A percentile compares a stretch with the other conserved stretches of the same genome.
Conservation (phyloP, 257 asterid species). For the Linaria vulgaris region DNA sequence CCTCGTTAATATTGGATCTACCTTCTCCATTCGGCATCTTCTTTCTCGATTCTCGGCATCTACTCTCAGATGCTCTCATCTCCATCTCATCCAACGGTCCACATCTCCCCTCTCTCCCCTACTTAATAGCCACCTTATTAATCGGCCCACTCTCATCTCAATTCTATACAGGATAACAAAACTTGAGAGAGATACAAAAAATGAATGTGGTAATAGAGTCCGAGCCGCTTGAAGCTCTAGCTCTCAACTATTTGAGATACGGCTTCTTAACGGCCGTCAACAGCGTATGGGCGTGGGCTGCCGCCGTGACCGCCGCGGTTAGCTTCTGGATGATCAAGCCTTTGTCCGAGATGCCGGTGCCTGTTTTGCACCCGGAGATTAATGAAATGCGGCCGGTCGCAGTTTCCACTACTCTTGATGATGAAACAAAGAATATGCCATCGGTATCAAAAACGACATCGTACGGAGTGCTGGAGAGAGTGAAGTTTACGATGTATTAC, state of each 20-base stretch:
- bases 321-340: slow-evolving; percentile 51
- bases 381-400: not conserved
- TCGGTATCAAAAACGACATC: slow-evolving; percentile 14
- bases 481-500: slow-evolving; percentile 50
- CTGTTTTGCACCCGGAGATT: slow-evolving; percentile 2
- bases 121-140: slow-evolving; percentile 18
- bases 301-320: slow-evolving; percentile 49
- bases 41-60: slow-evolving; percentile 57
- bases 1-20: slow-evolving; percentile 36
- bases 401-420: not conserved
- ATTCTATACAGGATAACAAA: not conserved
- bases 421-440: not conserved
- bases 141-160: slow-evolving; percentile 1
- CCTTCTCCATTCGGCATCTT: slow-evolving; percentile 41
- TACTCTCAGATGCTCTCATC: slow-evolving; percentile 31
- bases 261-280: slow-evolving; percentile 43
- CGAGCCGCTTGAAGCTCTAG: slow-evolving; percentile 49
- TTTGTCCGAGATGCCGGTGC: slow-evolving; percentile 10
- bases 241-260: slow-evolving; percentile 40
- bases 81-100: slow-evolving; percentile 37
- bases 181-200: not conserved
- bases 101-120: slow-evolving; percentile 21
- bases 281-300: slow-evolving; percentile 58
- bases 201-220: slow-evolving; percentile 47
- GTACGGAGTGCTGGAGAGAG: slow-evolving; percentile 16